Evolutionary conservation across 2,329 filamentous ascomycete genomes (phyloP).

Genomic region (Colletotrichum liaoningense): DNA sequence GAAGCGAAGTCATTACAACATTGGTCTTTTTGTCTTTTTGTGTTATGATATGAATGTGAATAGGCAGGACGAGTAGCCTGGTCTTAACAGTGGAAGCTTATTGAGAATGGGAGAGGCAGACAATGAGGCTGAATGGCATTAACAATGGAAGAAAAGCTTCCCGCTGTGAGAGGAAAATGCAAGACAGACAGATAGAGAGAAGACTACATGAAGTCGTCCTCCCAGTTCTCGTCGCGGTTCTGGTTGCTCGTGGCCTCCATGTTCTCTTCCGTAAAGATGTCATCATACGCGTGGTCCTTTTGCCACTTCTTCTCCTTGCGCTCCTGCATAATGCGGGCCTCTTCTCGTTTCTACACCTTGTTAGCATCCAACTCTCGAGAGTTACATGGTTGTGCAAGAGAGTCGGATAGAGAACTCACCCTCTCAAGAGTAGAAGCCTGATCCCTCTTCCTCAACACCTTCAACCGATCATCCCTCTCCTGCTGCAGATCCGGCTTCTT

Average conservation of each 20-base stretch:
- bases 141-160: not conserved
- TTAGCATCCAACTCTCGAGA: too few species aligned
- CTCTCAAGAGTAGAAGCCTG: slow-evolving; percentile 70
- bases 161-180: not conserved
- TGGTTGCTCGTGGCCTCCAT: slow-evolving; percentile 86
- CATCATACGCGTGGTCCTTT: slow-evolving; percentile 98
- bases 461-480: slow-evolving; percentile 82
- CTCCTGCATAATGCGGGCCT: slow-evolving; percentile 79
- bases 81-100: too few species aligned
- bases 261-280: slow-evolving; percentile 86
- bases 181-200: not conserved
- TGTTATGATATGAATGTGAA: not conserved
- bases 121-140: not conserved
- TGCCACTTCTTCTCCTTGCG: slow-evolving; percentile 91
- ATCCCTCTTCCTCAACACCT: slow-evolving; percentile 78
- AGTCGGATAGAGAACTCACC: slow-evolving; percentile 54
- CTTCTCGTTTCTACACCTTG: slow-evolving; percentile 73
- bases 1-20: slow-evolving; percentile 25
- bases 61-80: too few species aligned
- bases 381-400: not conserved
- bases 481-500: slow-evolving; percentile 84
- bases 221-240: slow-evolving; percentile 79
- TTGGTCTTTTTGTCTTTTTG: too few species aligned
- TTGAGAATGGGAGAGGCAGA: not conserved
- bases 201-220: slow-evolving; percentile 93